A percentile compares a stretch with the other conserved stretches of the same genome.
Conservation (phyloP, 2,329 filamentous ascomycete genomes). For the Xylaria sp. region DNA sequence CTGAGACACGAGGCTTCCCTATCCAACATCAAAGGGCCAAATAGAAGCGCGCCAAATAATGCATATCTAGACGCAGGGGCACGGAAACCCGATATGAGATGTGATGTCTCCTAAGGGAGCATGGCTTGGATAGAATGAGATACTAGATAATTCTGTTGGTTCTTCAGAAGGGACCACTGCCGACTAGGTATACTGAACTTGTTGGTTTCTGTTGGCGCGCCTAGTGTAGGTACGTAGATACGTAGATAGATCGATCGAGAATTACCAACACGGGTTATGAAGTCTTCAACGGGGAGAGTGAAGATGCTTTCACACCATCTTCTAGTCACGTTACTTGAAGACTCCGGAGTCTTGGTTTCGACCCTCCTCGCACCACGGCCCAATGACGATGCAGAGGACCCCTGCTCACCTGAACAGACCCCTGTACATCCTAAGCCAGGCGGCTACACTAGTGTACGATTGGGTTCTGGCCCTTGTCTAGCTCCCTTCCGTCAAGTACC, state of each 20-base stretch:
- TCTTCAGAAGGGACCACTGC: not conserved
- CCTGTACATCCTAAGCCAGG: conserved; percentile 43
- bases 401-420: conserved; percentile 48
- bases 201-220: not conserved
- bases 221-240: too few species aligned
- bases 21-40: conserved; percentile 22
- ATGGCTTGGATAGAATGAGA: not conserved
- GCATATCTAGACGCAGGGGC: conserved; percentile 35
- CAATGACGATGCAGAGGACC: conserved; percentile 48
- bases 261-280: conserved; percentile 23
- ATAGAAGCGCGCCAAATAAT: conserved; percentile 31
- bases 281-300: conserved; percentile 36
- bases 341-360: conserved; percentile 41
- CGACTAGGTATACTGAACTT: not conserved
- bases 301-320: conserved; percentile 46
- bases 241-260: not conserved
- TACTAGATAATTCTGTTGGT: conserved; percentile 11
- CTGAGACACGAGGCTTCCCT: conserved; percentile 41
- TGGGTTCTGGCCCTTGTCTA: conserved; percentile 44
- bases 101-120: not conserved
- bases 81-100: not conserved
- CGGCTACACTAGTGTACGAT: conserved; percentile 42
- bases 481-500: conserved; percentile 37
- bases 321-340: conserved; percentile 48
- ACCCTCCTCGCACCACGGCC: conserved; percentile 41